phyloP scores from a whole-genome alignment of 2,329 filamentous ascomycete genomes.

The Xylaria sp. region DNA sequence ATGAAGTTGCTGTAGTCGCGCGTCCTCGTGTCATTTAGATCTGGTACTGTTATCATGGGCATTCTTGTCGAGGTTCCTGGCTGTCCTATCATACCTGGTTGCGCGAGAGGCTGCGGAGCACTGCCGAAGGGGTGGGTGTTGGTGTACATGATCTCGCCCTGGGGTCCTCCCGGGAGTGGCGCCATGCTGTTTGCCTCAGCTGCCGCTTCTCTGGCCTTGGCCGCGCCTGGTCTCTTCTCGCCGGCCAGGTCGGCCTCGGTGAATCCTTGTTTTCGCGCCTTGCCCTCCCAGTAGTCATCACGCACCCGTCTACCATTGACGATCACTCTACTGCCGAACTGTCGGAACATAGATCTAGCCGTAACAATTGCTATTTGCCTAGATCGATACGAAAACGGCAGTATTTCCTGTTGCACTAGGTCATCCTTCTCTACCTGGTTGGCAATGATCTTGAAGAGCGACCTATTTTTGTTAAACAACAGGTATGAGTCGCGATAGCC shows the following conservation, averaged over 20 bases:
- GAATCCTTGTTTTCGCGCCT: constrained; percentile 95
- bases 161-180: constrained; percentile 65
- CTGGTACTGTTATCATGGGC: constrained; percentile 82
- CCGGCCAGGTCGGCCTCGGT: constrained; percentile 95
- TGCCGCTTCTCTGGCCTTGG: constrained; percentile 84
- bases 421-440: constrained; percentile 96
- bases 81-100: constrained; percentile 73
- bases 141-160: constrained; percentile 88
- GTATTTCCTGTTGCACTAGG: constrained; percentile 89
- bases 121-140: constrained; percentile 72
- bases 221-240: constrained; percentile 91
- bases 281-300: constrained; percentile 98
- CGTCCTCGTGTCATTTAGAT: constrained; percentile 76
- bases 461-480: constrained; percentile 97
- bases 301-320: constrained; percentile 87
- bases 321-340: constrained; percentile 95
- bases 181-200: constrained; percentile 69
- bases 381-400: constrained; percentile 98
- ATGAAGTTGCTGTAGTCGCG: constrained; percentile 82
- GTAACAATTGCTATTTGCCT: constrained; percentile 98
- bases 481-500: constrained; percentile 98
- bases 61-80: constrained; percentile 73
- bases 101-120: constrained; percentile 70
- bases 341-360: constrained; percentile 96
- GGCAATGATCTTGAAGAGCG: constrained; percentile 96